Conservation (phyloP, 306 rosid genomes). For the Chamaecrista fasciculata region DNA sequence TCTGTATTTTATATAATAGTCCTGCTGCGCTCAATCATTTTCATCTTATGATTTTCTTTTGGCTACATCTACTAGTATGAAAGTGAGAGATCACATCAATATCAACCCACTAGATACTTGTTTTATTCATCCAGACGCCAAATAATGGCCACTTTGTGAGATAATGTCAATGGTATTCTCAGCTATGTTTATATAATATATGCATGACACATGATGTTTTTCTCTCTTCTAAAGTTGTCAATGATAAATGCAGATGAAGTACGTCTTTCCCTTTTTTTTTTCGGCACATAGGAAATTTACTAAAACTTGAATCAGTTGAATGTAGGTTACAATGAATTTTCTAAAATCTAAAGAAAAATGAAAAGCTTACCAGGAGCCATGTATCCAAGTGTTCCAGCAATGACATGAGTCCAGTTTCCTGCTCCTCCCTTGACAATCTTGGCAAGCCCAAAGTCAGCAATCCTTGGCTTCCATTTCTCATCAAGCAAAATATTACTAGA, state of each 20-base stretch:
- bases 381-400: conserved; percentile 68
- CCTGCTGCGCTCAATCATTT: background rate
- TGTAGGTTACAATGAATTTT: background rate
- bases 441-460: conserved; percentile 75
- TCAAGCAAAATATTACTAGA: conserved; percentile 64
- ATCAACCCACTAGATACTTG: background rate
- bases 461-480: conserved; percentile 58
- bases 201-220: too few relatives aligned
- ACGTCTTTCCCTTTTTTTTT: too few relatives aligned
- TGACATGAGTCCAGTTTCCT: conserved; percentile 46
- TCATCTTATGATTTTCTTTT: background rate
- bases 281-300: background rate
- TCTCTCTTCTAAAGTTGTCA: too few relatives aligned
- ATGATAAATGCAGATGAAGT: too few relatives aligned
- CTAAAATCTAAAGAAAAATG: background rate
- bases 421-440: conserved; percentile 49
- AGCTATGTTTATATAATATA: too few relatives aligned
- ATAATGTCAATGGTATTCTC: background rate
- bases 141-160: background rate
- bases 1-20: background rate
- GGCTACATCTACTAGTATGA: background rate
- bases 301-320: background rate
- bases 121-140: background rate
- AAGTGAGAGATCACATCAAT: background rate
- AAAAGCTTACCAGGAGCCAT: conserved; percentile 61